Evolutionary conservation across 2,329 filamentous ascomycete genomes (phyloP).

Genomic region (Aspergillus quadricinctus): DNA sequence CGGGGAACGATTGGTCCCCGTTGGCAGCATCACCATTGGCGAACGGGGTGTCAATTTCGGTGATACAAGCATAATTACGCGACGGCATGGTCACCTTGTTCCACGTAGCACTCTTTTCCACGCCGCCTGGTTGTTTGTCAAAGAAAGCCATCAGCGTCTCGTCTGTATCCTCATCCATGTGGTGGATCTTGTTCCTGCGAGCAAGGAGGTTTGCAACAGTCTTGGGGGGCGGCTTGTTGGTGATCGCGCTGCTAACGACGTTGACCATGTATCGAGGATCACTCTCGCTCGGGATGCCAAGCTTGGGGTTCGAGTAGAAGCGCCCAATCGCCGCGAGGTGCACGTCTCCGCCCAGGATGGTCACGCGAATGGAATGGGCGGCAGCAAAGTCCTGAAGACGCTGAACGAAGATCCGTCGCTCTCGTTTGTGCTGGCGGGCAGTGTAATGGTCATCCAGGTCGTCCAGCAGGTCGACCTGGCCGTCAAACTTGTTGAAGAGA

Average conservation of each 20-base stretch:
- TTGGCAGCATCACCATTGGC: constrained; percentile 19
- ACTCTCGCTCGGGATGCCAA: constrained; percentile 52
- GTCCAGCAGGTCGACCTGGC: constrained; percentile 62
- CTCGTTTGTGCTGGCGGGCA: constrained; percentile 81
- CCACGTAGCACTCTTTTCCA: constrained; percentile 61
- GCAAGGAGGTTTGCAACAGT: constrained; percentile 62
- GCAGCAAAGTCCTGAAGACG: constrained; percentile 57
- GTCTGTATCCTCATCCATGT: constrained; percentile 58
- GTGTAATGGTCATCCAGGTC: constrained; percentile 75
- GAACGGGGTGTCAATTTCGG: constrained; percentile 41
- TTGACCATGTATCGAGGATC: constrained; percentile 64
- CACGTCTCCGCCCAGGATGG: constrained; percentile 62
- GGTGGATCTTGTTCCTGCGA: constrained; percentile 61
- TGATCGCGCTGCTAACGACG: constrained; percentile 61
- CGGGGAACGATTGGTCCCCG: constrained; percentile 23
- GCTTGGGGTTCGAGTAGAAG: constrained; percentile 59
- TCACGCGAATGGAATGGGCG: constrained; percentile 53
- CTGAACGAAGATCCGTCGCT: constrained; percentile 70
- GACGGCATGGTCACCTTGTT: constrained; percentile 84
- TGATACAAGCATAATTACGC: constrained; percentile 61
- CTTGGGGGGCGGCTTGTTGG: constrained; percentile 63
- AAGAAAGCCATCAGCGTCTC: constrained; percentile 62
- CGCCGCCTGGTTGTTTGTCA: constrained; percentile 55
- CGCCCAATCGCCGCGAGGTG: constrained; percentile 60
- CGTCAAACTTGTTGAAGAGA: constrained; percentile 92